Evolutionary conservation across 257 asterid species (phyloP), one percentile per base, ranked within the genome.

Genomic region (Petunia axillaris): DNA sequence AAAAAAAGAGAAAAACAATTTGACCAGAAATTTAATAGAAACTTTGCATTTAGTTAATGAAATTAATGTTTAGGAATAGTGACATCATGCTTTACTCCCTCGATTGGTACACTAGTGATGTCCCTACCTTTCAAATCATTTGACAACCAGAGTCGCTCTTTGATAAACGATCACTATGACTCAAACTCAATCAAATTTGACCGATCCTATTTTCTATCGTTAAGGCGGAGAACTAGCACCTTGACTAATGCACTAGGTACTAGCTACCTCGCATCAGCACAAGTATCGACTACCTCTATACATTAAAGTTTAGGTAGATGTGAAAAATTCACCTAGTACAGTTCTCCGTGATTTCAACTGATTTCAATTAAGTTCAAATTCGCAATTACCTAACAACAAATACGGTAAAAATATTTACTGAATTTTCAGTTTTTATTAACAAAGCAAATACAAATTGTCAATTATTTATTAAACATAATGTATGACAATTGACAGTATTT

Each of bases 381-480:
- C 70, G 46, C 5, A 64, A 64, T 64, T 63, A 4, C 71, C 37
- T 64, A 11, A 63, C n/a, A 64, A 63, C 44, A n/a, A 62, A 62
- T 9, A 63, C 10, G 40, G 53, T 63, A 37, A 8, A 37, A 64
- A 16, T 36, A 48, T 48, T 48, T 48, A 64, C 16, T 10, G 16
- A 64, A 57, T 57, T 15, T 5, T 57, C 9, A 57, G 63, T 25
- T 25, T 25, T 25, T 25, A 25, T 25, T 25, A 25, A 25, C 25
- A 25, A 25, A 40, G 48, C 48, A 9, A 64, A 44, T 10, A 68
- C 8, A 68, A 41, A 43, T 14, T 43, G 4, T 43, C 14, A 41
- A 68, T 25, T 39, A 14, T 6, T 59, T 16, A 15, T 59, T 59
- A 65, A 14, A 65, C 37, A 65, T 65, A 14, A 65, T 9, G 13